Evolutionary conservation across 2,329 filamentous ascomycete genomes (phyloP), one percentile per base, ranked within the genome.

Genomic region (Elsinoe batatas): DNA sequence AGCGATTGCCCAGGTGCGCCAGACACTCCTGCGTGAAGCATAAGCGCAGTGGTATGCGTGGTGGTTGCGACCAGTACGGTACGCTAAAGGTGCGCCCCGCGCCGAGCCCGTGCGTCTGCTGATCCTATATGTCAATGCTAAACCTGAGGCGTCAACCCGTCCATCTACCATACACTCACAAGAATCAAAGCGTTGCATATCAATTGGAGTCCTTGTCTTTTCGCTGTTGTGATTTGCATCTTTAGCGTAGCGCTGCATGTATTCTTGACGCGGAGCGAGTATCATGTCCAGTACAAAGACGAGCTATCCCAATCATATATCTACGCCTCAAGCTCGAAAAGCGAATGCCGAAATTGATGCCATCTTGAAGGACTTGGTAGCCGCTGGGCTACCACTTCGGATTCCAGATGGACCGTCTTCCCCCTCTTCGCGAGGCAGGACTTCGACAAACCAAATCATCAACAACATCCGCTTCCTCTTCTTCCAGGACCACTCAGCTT

Each of bases 391-490:
- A 1, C 57, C 58, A 15, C 8, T 58, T 5, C 17, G 3, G 22
- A 37, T 50, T 43, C 38, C 54, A 5, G n/a, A 47, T 35, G 54
- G 51, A 1, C 40, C 54, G 1, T 54, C 20, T 11, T 60, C 58
- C 11, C 58, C 57, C 3, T 54, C 44, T 37, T 49, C 50, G 15
- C 35, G 53, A 32, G 15, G 38, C 0, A 43, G 40, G 15, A 30
- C 20, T n/a, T 38, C 50, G 1, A 22, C 43, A 35, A 40, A 57
- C 11, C 18, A 53, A 20, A 56, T 56, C 18, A 43, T 50, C n/a
- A 50, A 37, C 37, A 38, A 38, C 35, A 60, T 60, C 38, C 55
- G 37, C 6, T 58, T 57, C 40, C 22, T 60, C 5, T 58, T 57
- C 57, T 60, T 58, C 36, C 44, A 51, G 1, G 58, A 60, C n/a